Percentiles rank a stretch among this genome's conserved stretches.
phyloP scores from a whole-genome alignment of 1,284 basidiomycete species.

The Sporisorium reilianum region DNA sequence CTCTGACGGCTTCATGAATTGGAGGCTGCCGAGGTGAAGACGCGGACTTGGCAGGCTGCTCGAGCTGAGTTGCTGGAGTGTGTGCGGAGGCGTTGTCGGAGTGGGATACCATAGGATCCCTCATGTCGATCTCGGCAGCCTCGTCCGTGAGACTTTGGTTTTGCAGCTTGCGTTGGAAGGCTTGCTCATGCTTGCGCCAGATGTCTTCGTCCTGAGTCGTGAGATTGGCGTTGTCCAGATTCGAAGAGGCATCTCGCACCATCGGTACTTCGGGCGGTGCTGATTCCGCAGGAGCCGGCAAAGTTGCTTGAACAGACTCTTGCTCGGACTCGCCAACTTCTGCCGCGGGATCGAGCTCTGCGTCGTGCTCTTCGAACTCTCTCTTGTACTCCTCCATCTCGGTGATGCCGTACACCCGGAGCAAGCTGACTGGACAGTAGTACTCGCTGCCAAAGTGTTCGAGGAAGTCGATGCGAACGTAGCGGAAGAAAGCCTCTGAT shows the following conservation, averaged over 20 bases:
- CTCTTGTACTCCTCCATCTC: constrained; percentile 88
- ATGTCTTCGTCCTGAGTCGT: constrained; percentile 45
- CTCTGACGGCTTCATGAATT: neutral
- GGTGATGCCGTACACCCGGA: constrained; percentile 94
- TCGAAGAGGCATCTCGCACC: neutral
- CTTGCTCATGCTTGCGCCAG: constrained; percentile 50
- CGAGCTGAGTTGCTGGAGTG: neutral
- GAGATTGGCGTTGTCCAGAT: constrained; percentile 11
- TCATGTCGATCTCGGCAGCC: constrained; percentile 13
- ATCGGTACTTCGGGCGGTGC: neutral
- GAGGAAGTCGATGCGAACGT: constrained; percentile 92
- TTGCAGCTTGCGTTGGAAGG: constrained; percentile 41
- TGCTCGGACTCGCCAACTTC: constrained; percentile 7
- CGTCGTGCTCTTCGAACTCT: constrained; percentile 80
- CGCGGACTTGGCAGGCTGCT: neutral
- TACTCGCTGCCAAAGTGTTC: constrained; percentile 95
- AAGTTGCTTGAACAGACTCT: neutral
- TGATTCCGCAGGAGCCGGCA: constrained; percentile 4
- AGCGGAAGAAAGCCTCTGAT: constrained; percentile 73
- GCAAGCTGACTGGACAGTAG: constrained; percentile 92
- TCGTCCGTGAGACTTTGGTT: constrained; percentile 25
- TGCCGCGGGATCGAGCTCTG: constrained; percentile 62
- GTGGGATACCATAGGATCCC: constrained; percentile 1
- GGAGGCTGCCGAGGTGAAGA: neutral
- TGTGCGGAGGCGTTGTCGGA: constrained; percentile 11